Conservation (phyloP, 176 grass and related monocot genomes). For the Chrysopogon serrulatus region DNA sequence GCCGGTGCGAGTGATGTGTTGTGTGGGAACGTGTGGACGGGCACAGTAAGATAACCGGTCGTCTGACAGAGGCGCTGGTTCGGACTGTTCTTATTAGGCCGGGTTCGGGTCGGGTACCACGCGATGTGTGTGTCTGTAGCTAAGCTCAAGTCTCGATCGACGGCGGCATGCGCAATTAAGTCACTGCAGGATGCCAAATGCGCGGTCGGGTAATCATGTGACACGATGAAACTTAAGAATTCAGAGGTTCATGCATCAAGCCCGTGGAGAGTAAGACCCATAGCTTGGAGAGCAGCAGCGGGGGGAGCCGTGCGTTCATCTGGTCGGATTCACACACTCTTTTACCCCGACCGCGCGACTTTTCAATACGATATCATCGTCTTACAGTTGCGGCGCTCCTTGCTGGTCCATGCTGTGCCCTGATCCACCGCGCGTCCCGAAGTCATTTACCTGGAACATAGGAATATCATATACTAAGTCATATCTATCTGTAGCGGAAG, state of each 20-base stretch:
- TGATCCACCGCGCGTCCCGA: not conserved
- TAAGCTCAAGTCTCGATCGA: not conserved
- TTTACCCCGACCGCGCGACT: not conserved
- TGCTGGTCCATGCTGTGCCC: not conserved
- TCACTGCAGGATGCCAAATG: constrained; percentile 26
- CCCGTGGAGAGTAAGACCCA: constrained; percentile 14
- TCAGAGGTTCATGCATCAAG: constrained; percentile 41
- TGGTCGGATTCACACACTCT: constrained; percentile 33
- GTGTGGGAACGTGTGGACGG: not conserved
- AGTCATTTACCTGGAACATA: not conserved
- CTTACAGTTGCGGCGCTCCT: not conserved
- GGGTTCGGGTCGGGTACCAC: not conserved
- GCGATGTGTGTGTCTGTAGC: not conserved
- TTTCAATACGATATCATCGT: not conserved
- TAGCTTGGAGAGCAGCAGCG: not conserved
- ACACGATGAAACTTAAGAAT: constrained; percentile 23
- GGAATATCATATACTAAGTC: too few species aligned
- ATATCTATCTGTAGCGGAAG: not conserved
- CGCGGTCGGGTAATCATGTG: constrained; percentile 26
- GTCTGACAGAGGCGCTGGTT: not conserved
- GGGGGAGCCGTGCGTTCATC: not conserved
- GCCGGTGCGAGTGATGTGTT: not conserved
- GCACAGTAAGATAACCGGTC: not conserved
- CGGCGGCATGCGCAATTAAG: constrained; percentile 11
- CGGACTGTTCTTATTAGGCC: too few species aligned